Evolutionary conservation across 495 filamentous ascomycete genomes (phyloP).

Genomic region (Xylaria intraflava): DNA sequence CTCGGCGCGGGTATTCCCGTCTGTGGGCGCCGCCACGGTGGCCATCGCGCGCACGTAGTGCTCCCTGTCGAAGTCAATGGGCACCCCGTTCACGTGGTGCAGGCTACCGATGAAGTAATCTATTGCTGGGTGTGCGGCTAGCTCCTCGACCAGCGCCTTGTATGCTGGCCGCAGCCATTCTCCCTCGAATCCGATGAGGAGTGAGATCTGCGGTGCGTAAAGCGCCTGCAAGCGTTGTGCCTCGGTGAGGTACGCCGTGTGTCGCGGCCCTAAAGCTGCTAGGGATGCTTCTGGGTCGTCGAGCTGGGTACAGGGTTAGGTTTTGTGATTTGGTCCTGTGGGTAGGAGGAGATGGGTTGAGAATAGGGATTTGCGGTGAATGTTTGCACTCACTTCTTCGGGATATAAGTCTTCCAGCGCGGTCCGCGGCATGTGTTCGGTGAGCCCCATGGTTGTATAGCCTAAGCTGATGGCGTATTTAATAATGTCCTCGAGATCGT

Average conservation of each 20-base stretch:
- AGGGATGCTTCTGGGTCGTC: slow-evolving; percentile 32
- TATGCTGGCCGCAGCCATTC: slow-evolving; percentile 82
- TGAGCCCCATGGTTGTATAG: slow-evolving; percentile 78
- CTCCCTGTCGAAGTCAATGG: slow-evolving; percentile 76
- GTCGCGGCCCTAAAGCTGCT: slow-evolving; percentile 43
- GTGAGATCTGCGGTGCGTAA: slow-evolving; percentile 64
- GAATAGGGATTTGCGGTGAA: slow-evolving; percentile 1
- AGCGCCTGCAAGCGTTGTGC: slow-evolving; percentile 61
- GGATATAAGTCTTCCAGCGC: slow-evolving; percentile 74
- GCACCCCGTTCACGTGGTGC: slow-evolving; percentile 77
- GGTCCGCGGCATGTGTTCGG: slow-evolving; percentile 93
- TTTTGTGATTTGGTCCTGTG: background rate
- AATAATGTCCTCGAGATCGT: slow-evolving; percentile 78
- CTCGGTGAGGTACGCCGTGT: slow-evolving; percentile 65
- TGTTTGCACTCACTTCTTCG: slow-evolving; percentile 61
- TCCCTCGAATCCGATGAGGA: slow-evolving; percentile 85
- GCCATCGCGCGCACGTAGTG: slow-evolving; percentile 55
- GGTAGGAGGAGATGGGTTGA: slow-evolving; percentile 5
- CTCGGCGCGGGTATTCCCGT: background rate
- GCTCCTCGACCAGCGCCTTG: slow-evolving; percentile 45
- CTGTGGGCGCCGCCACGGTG: background rate
- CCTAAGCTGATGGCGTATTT: slow-evolving; percentile 67
- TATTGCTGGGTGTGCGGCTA: slow-evolving; percentile 55
- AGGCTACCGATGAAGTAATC: slow-evolving; percentile 90
- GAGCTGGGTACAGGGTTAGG: slow-evolving; percentile 21